These are phyloP conservation scores for Arachnopeziza araneosa DNA, from an alignment of 2,329 filamentous ascomycete species.

Conservation along the genomic window DNA sequence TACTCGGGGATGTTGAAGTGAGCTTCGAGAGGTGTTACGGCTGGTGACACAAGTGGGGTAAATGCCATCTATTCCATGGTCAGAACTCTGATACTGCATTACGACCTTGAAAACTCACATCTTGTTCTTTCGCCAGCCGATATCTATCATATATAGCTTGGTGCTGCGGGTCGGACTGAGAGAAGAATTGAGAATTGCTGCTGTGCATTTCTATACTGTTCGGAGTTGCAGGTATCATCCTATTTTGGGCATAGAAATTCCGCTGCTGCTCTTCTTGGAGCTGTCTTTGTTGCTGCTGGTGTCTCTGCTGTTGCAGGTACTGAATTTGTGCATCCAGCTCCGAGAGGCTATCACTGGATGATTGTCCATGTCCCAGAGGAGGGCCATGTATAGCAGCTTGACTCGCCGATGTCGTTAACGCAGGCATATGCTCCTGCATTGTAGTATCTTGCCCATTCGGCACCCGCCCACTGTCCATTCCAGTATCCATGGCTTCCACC, in stretches of 20 bases:
- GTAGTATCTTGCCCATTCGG: conserved; percentile 29
- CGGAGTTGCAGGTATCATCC: conserved; percentile 71
- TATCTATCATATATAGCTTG: conserved; percentile 58
- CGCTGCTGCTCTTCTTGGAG: conserved; percentile 47
- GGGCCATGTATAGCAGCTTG: conserved; percentile 40
- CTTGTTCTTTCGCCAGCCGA: conserved; percentile 61
- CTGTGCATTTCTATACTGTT: conserved; percentile 73
- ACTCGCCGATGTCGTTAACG: conserved; percentile 40
- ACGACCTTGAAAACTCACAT: conserved; percentile 40
- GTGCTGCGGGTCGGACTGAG: conserved; percentile 47
- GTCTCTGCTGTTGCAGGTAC: conserved; percentile 57
- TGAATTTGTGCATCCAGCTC: conserved; percentile 62
- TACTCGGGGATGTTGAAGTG: conserved; percentile 52
- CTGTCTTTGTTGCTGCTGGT: conserved; percentile 46
- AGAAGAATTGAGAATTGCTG: conserved; percentile 52
- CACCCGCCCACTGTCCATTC: conserved; percentile 33
- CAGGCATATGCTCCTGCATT: conserved; percentile 41
- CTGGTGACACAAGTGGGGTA: conserved; percentile 77
- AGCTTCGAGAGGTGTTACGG: conserved; percentile 71
- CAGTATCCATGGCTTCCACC: conserved; percentile 42
- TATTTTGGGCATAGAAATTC: conserved; percentile 49
- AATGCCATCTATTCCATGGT: conserved; percentile 56
- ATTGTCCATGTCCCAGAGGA: conserved; percentile 37
- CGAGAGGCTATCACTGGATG: conserved; percentile 47
- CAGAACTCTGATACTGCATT: not conserved